Conservation (phyloP, 257 asterid genomes). For the Przewalskia tangutica region DNA sequence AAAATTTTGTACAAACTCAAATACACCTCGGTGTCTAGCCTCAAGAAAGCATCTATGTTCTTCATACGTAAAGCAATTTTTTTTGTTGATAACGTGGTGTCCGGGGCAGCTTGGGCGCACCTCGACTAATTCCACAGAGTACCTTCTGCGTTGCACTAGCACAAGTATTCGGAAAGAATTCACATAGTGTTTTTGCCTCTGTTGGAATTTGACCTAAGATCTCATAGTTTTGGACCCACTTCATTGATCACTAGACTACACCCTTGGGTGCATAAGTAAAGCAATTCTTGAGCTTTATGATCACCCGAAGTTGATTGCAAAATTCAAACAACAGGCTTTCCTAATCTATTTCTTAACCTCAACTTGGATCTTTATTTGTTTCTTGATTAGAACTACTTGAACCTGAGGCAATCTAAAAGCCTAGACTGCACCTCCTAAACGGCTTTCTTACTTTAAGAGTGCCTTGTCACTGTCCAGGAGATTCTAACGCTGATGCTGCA, state of each 20-base stretch:
- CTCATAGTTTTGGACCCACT: not conserved
- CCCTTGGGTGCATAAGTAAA: not conserved
- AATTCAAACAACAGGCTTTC: not conserved
- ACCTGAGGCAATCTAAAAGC: not conserved
- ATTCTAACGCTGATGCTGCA: constrained; percentile 25
- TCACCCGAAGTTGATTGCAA: not conserved
- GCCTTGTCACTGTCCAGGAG: constrained; percentile 34
- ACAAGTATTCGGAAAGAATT: not conserved
- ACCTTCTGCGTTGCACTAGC: not conserved
- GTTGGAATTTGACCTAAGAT: not conserved
- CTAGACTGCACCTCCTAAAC: not conserved
- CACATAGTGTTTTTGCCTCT: not conserved
- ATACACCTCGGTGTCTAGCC: not conserved
- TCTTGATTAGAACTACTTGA: not conserved
- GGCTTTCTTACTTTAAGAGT: not conserved
- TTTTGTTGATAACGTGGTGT: not conserved
- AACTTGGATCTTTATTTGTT: not conserved
- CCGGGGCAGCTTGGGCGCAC: not conserved
- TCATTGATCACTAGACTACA: not conserved
- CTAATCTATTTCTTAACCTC: not conserved
- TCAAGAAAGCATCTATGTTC: not conserved
- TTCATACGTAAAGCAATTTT: not conserved
- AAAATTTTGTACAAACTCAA: not conserved
- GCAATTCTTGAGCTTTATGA: not conserved
- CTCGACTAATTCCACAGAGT: not conserved